Evolutionary conservation across 2,329 filamentous ascomycete genomes (phyloP), one percentile per base, ranked within the genome.

Genomic region (Fusarium lateritium): DNA sequence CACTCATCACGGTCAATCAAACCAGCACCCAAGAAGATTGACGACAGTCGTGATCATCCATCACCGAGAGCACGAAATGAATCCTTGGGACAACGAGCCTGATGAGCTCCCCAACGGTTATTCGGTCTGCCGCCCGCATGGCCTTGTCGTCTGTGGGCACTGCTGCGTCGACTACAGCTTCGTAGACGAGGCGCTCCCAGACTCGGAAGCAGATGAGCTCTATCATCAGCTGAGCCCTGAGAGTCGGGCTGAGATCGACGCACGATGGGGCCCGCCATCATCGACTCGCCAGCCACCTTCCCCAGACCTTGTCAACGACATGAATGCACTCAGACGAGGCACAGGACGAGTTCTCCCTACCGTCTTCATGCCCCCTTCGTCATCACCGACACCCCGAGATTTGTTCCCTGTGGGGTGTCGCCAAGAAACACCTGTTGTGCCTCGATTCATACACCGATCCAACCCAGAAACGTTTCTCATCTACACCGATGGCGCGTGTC

Each of bases 401-500:
- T 26, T 58, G 17, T 56, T 40, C 46, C 42, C 52, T 1, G 22
- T 17, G 7, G 38, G 15, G 3, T 3, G 21, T 14, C 26, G 15
- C 5, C 26, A 44, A 3, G 11, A 15, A 11, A 17, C 1, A 14
- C 38, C 49, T 5, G 5, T 11, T 1, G n/a, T 44, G 1, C 10
- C 28, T 8, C 59, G 62, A 3, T 73, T 67, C n/a, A 19, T 74
- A n/a, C 13, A 26, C 28, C 51, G 34, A 14, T 22, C 56, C 13
- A 34, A 71, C 10, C 36, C 14, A 17, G 31, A 34, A 19, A 19
- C 38, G 10, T 17, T 79, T n/a, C 78, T 86, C 21, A 76, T 84
- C 39, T 83, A 79, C 64, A 80, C 79, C 1, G 82, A 84, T 60
- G 83, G 84, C 5, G 78, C 82, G 0, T 86, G 84, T 59, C 55